A percentile compares a stretch with the other conserved stretches of the same genome.
Evolutionary conservation across 225 moss, liverwort and hornwort genomes (phyloP).

Genomic region (Marchantia polymorpha): DNA sequence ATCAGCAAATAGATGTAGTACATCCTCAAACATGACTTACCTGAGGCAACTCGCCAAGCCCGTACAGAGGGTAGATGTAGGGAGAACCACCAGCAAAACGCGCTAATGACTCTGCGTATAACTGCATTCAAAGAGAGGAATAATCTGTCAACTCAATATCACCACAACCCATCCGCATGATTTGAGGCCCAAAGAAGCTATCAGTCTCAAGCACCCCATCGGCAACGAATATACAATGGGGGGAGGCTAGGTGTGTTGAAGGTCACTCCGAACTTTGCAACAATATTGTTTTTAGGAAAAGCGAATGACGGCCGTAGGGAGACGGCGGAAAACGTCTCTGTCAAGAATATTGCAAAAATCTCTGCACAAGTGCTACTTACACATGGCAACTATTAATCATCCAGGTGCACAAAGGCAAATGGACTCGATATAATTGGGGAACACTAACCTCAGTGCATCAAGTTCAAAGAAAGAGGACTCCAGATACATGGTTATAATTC

Average conservation of each 20-base stretch:
- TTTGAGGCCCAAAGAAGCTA: too few species aligned
- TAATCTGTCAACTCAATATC: too few species aligned
- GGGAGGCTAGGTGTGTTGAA: too few species aligned
- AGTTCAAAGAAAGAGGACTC: background rate
- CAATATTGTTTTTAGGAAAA: too few species aligned
- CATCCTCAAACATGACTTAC: constrained; percentile 29
- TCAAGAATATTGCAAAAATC: too few species aligned
- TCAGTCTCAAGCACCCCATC: too few species aligned
- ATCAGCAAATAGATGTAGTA: background rate
- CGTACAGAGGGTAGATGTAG: constrained; percentile 92
- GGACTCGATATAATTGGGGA: background rate
- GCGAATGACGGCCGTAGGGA: too few species aligned
- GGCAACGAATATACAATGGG: too few species aligned
- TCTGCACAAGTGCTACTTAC: too few species aligned
- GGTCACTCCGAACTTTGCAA: too few species aligned
- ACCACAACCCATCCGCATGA: too few species aligned
- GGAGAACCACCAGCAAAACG: constrained; percentile 95
- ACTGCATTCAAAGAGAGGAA: constrained; percentile 38
- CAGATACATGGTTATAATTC: background rate
- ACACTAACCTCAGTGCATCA: background rate
- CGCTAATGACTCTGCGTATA: constrained; percentile 91
- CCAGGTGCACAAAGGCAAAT: background rate
- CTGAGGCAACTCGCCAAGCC: constrained; percentile 93
- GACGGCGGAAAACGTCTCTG: too few species aligned
- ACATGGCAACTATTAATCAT: background rate